Conservation (phyloP, 345 rosid genomes). For the Sonneratia alba region DNA sequence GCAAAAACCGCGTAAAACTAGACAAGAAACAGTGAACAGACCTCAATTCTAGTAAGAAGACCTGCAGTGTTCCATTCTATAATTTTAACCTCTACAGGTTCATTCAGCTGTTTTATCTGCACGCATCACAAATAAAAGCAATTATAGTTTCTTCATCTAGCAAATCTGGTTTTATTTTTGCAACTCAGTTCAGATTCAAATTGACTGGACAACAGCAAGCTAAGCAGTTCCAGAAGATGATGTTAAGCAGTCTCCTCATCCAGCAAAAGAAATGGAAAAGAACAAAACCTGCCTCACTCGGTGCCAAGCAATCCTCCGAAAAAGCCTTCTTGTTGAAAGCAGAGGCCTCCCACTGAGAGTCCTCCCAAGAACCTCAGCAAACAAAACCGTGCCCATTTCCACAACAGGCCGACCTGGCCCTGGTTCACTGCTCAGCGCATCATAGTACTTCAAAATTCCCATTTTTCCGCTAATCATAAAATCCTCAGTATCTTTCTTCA, state of each 20-base stretch:
- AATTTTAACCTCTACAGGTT: constrained; percentile 72
- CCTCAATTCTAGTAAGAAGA: constrained; percentile 83
- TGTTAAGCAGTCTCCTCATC: neutral
- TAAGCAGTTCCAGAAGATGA: neutral
- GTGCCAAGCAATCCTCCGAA: constrained; percentile 73
- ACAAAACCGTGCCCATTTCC: constrained; percentile 73
- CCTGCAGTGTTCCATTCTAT: constrained; percentile 94
- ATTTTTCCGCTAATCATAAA: constrained; percentile 62
- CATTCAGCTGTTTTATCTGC: constrained; percentile 76
- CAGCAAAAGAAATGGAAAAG: constrained; percentile 11
- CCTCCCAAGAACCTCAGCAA: constrained; percentile 86
- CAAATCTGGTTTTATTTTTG: neutral
- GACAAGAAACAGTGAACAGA: constrained; percentile 12
- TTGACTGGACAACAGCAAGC: neutral
- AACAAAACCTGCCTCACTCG: constrained; percentile 97
- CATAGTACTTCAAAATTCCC: constrained; percentile 72
- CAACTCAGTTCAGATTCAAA: neutral
- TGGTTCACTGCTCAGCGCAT: constrained; percentile 28
- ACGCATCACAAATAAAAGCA: neutral
- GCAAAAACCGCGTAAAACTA: neutral
- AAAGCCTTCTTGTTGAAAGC: constrained; percentile 68
- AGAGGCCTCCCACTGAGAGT: constrained; percentile 83
- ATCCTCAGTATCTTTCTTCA: constrained; percentile 39
- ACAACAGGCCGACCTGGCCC: constrained; percentile 65
- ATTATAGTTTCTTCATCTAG: neutral